A percentile compares a stretch with the other conserved stretches of the same genome.
These are phyloP conservation scores for Plasmodium falciparum DNA, from an alignment of 169 alveolate genomes.

Conservation along the genomic window DNA sequence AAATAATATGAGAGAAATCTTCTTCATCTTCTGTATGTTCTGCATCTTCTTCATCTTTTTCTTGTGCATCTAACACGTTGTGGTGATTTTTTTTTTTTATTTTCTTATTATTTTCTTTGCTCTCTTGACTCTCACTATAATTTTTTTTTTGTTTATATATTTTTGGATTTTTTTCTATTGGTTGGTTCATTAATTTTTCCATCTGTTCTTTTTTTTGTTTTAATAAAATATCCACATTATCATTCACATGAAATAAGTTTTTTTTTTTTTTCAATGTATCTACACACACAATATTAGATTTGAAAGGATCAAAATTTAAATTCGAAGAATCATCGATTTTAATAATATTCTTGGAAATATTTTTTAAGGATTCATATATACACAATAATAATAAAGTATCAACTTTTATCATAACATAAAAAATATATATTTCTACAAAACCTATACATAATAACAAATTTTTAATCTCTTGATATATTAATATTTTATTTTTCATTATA, in stretches of 20 bases:
- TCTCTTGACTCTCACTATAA: not conserved
- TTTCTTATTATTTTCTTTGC: not conserved
- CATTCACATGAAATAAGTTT: constrained; percentile 16
- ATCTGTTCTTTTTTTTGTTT: constrained; percentile 52
- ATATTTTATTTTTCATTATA: constrained; percentile 64
- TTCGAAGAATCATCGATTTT: constrained; percentile 26
- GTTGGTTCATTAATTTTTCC: constrained; percentile 54
- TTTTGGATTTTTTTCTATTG: constrained; percentile 51
- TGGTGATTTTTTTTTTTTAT: not conserved
- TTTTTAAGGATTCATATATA: constrained; percentile 46
- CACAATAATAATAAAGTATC: constrained; percentile 56
- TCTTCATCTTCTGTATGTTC: constrained; percentile 2
- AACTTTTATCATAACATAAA: constrained; percentile 57
- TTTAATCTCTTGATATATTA: constrained; percentile 34
- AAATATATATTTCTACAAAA: constrained; percentile 24
- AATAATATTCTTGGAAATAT: constrained; percentile 21
- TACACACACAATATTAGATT: constrained; percentile 38
- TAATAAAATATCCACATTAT: constrained; percentile 25
- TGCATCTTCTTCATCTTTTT: constrained; percentile 18
- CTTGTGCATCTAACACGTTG: not conserved
- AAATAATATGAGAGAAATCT: constrained; percentile 39
- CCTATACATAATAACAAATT: constrained; percentile 42
- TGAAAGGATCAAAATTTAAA: constrained; percentile 44
- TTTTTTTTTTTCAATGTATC: constrained; percentile 47
- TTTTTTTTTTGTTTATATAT: constrained; percentile 21